Evolutionary conservation across 2,329 filamentous ascomycete species (phyloP), one percentile per base, ranked within the genome.

Genomic region (Hypoxylon sp.): DNA sequence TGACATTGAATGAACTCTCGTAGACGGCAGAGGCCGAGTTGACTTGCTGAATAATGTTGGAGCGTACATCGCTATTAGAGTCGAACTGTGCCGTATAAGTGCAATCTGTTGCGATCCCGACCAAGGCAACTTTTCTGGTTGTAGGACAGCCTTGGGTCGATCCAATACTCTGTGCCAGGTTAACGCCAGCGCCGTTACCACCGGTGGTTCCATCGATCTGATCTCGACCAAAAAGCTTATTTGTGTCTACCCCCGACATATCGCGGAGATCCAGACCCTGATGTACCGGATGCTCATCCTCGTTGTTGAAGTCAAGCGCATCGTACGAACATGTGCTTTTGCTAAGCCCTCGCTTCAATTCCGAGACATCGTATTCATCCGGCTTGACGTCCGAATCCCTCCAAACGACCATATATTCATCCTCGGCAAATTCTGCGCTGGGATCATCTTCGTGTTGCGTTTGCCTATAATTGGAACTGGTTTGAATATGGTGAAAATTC

Each of bases 101-200:
- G 82, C 96, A 99, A 78, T 99, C 96, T 0, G 94, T 96, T 7
- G 94, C 96, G 37, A 98, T 89, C 27, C 96, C 96, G 23, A 99
- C 88, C 41, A 98, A 84, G 0, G 96, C 96, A 16, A 99, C 93
- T 78, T 92, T 96, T 71, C 94, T 89, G n/a, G 93, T 95, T 0
- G 85, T 90, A 5, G 95, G 95, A 76, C 96, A 99, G 54, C 96
- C 96, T n/a, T 81, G 77, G 0, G 91, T 91, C 63, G 87, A 90
- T 50, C 96, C 96, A 75, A 99, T 97, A 25, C 88, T 93, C 32
- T 82, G 85, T 32, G 86, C 83, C 25, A 98, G 81, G 75, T 97
- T 96, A 65, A 94, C 89, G 70, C 91, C 91, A 21, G 90, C 92
- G 55, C 91, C 89, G 74, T 94, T 94, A 63, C 93, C 91, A 12